Conservation (phyloP, 345 rosid species). For the Melaleuca quinquenervia region DNA sequence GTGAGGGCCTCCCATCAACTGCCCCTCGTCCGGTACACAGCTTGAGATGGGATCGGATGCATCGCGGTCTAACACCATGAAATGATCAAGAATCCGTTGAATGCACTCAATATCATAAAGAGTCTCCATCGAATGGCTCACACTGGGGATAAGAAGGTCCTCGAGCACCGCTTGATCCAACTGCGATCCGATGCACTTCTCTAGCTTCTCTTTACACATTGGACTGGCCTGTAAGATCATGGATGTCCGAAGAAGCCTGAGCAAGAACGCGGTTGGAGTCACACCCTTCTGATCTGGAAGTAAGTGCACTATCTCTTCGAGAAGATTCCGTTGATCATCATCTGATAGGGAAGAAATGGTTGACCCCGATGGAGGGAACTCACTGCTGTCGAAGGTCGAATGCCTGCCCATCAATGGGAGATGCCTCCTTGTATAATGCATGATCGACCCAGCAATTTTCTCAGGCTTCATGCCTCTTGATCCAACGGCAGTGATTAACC, state of each 20-base stretch:
- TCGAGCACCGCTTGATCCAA: slow-evolving; percentile 70
- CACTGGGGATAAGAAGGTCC: slow-evolving; percentile 79
- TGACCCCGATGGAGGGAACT: slow-evolving; percentile 12
- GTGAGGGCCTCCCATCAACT: slow-evolving; percentile 38
- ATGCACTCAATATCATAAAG: slow-evolving; percentile 84
- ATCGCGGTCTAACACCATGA: slow-evolving; percentile 34
- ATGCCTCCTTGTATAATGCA: slow-evolving; percentile 58
- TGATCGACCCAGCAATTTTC: slow-evolving; percentile 48
- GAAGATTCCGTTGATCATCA: slow-evolving; percentile 47
- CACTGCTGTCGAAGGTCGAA: slow-evolving; percentile 17
- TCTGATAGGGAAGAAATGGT: slow-evolving; percentile 8
- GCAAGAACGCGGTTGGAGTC: slow-evolving; percentile 63
- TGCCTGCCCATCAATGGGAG: slow-evolving; percentile 69
- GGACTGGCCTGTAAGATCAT: slow-evolving; percentile 46
- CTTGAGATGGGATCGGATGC: slow-evolving; percentile 16
- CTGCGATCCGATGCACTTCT: slow-evolving; percentile 62
- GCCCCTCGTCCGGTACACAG: slow-evolving; percentile 37
- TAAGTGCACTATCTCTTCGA: slow-evolving; percentile 68
- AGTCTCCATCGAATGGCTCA: slow-evolving; percentile 59
- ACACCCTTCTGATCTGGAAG: slow-evolving; percentile 44
- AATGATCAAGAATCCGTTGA: slow-evolving; percentile 79
- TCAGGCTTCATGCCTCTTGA: slow-evolving; percentile 50
- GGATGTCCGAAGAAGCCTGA: slow-evolving; percentile 73
- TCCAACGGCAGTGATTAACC: slow-evolving; percentile 49
- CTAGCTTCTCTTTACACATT: slow-evolving; percentile 51